Percentiles rank a stretch among this genome's conserved stretches.
phyloP scores from a whole-genome alignment of 2,329 filamentous ascomycete species.

The Claviceps digitariae region DNA sequence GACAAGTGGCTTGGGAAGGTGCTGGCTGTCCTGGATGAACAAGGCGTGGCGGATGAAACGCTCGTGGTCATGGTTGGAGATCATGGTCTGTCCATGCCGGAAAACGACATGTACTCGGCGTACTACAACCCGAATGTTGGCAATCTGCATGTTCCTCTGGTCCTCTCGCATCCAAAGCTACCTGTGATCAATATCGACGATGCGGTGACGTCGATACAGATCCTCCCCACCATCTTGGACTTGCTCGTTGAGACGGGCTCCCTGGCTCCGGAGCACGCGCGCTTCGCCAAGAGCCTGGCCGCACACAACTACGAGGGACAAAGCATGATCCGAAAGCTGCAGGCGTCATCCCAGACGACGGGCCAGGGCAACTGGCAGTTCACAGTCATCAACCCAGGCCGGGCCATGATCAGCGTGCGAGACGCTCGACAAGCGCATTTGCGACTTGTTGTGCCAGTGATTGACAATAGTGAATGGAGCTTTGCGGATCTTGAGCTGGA shows the following conservation, averaged over 20 bases:
- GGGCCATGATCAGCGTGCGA: constrained; percentile 20
- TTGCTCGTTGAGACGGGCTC: constrained; percentile 20
- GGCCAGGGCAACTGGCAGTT: constrained; percentile 20
- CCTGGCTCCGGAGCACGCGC: constrained; percentile 13
- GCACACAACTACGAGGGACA: constrained; percentile 21
- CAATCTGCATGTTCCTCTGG: constrained; percentile 19
- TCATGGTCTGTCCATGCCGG: constrained; percentile 20
- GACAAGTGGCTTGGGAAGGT: constrained; percentile 21
- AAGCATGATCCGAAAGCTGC: constrained; percentile 19
- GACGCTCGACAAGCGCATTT: constrained; percentile 17
- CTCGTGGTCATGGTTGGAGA: constrained; percentile 20
- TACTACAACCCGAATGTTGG: constrained; percentile 21
- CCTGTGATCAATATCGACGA: constrained; percentile 18
- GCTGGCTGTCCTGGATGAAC: constrained; percentile 16
- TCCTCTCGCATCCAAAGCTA: constrained; percentile 19
- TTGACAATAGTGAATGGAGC: constrained; percentile 18
- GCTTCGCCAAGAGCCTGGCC: constrained; percentile 15
- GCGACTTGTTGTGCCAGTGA: constrained; percentile 19
- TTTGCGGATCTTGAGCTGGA: constrained; percentile 17
- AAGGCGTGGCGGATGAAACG: constrained; percentile 20
- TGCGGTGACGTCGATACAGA: constrained; percentile 19
- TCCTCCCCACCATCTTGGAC: constrained; percentile 22
- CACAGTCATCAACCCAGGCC: constrained; percentile 20
- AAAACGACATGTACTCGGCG: constrained; percentile 17
- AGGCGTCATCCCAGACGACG: constrained; percentile 6